Evolutionary conservation across 768 basidiomycete species (phyloP).

Genomic region (Fomitopsis serialis): DNA sequence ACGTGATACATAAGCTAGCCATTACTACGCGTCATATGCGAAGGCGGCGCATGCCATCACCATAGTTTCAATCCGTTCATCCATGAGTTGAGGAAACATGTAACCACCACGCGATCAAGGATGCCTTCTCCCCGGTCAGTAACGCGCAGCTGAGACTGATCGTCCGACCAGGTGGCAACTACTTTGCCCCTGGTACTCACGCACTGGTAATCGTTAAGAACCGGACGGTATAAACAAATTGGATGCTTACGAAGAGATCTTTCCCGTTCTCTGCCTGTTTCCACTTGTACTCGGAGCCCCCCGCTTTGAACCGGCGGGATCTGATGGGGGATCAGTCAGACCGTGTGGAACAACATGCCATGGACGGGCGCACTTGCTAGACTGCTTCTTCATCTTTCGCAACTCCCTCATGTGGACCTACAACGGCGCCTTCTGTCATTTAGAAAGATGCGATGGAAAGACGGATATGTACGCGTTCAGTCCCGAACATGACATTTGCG

Average conservation of each 20-base stretch:
- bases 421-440: no score
- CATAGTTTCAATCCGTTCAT: slow-evolving; percentile 38
- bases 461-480: slow-evolving; percentile 33
- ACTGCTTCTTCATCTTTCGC: slow-evolving; percentile 41
- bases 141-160: slow-evolving; percentile 34
- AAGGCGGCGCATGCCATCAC: slow-evolving; percentile 20
- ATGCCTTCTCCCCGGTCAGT: slow-evolving; percentile 32
- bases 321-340: slow-evolving; percentile 21
- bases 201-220: slow-evolving; percentile 29
- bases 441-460: no score
- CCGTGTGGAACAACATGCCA: not conserved
- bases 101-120: slow-evolving; percentile 48
- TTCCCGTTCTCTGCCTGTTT: slow-evolving; percentile 38
- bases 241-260: slow-evolving; percentile 40
- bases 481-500: slow-evolving; percentile 40
- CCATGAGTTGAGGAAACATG: slow-evolving; percentile 50
- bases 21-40: not conserved
- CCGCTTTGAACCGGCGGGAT: slow-evolving; percentile 50
- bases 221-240: not conserved
- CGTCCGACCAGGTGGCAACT: slow-evolving; percentile 43
- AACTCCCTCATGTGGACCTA: slow-evolving; percentile 42
- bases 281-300: slow-evolving; percentile 51
- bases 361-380: slow-evolving; percentile 38
- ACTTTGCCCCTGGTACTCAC: slow-evolving; percentile 41
- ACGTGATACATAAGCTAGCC: not conserved